These are phyloP conservation scores for Phaeosphaeriaceae sp. DNA, from an alignment of 2,329 filamentous ascomycete genomes.

Conservation along the genomic window DNA sequence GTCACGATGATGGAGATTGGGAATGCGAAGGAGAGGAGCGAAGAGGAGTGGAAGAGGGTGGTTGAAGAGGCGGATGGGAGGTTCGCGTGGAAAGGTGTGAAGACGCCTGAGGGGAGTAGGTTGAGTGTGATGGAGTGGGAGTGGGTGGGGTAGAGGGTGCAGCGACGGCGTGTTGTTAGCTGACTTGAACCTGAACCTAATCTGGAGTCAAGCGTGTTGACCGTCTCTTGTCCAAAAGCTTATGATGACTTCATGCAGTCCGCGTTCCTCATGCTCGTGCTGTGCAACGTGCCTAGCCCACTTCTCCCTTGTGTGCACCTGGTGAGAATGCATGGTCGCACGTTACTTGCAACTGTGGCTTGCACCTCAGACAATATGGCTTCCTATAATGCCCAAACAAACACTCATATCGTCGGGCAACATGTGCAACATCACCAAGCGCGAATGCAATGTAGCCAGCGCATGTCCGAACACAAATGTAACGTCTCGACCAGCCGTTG, in stretches of 20 bases:
- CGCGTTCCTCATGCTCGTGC: neutral
- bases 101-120: slow-evolving; percentile 6
- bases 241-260: neutral
- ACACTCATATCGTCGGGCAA: too few species aligned
- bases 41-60: slow-evolving; percentile 52
- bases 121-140: slow-evolving; percentile 10
- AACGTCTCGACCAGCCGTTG: neutral
- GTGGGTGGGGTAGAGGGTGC: slow-evolving; percentile 2
- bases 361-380: neutral
- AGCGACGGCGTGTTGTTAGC: too few species aligned
- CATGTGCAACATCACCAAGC: neutral
- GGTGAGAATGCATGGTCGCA: neutral
- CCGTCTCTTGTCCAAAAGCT: neutral
- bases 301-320: neutral
- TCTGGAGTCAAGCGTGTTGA: neutral
- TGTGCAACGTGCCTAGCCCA: neutral
- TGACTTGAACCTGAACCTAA: too few species aligned
- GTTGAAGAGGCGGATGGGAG: slow-evolving; percentile 52
- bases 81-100: slow-evolving; percentile 41
- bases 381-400: too few species aligned
- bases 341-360: neutral
- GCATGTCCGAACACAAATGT: neutral
- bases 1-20: slow-evolving; percentile 56
- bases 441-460: neutral
- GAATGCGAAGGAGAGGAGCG: slow-evolving; percentile 54